Conservation (phyloP, 495 filamentous ascomycete genomes). For the Neurospora hispaniola region DNA sequence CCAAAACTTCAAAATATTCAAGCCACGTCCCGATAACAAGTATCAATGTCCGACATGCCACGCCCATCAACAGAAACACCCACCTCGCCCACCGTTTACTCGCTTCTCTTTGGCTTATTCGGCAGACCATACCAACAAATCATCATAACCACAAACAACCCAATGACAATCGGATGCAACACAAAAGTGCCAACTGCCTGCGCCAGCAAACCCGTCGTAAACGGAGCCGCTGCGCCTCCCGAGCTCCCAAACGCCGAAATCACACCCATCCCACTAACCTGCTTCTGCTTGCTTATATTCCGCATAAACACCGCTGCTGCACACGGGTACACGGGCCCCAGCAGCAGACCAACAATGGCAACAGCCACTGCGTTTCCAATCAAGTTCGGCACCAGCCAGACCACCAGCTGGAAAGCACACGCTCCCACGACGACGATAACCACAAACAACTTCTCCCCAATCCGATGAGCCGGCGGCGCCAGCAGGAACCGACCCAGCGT, state of each 20-base stretch:
- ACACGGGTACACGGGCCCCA: constrained; percentile 70
- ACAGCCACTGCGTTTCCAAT: constrained; percentile 62
- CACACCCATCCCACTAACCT: constrained; percentile 56
- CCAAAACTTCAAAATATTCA: no score
- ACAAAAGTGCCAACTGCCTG: constrained; percentile 61
- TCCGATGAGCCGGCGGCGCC: constrained; percentile 45
- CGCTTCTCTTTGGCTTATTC: constrained; percentile 40
- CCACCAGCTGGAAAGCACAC: constrained; percentile 55
- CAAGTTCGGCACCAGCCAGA: constrained; percentile 65
- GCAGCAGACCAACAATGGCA: constrained; percentile 59
- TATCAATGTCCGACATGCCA: no score
- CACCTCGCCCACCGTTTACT: constrained; percentile 18
- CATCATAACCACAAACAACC: constrained; percentile 59
- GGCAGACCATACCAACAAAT: constrained; percentile 53
- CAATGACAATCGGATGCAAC: constrained; percentile 61
- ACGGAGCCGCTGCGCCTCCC: constrained; percentile 65
- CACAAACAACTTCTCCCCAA: constrained; percentile 63
- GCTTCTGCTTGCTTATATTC: constrained; percentile 50
- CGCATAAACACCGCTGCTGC: constrained; percentile 55
- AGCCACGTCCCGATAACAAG: no score
- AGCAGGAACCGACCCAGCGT: constrained; percentile 62
- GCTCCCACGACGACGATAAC: constrained; percentile 48
- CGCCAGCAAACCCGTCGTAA: constrained; percentile 61
- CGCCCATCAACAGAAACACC: background rate
- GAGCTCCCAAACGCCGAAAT: constrained; percentile 64